Evolutionary conservation across 257 asterid genomes (phyloP).

Genomic region (Salvia rosmarinus): DNA sequence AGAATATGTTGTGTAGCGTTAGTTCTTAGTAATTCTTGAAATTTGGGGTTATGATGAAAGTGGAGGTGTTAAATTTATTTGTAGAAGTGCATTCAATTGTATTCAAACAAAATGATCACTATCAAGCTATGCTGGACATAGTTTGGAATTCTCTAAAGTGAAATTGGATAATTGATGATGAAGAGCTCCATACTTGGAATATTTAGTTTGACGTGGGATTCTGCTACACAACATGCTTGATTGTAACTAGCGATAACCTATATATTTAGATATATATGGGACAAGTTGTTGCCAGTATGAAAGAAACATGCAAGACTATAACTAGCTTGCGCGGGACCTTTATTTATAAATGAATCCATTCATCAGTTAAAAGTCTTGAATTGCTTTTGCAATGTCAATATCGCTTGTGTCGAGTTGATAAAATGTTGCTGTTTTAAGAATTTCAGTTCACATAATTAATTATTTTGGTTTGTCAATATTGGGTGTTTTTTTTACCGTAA

Average conservation of each 20-base stretch:
- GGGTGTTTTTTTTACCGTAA: too few relatives aligned
- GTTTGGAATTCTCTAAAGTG: background rate
- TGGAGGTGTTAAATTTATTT: background rate
- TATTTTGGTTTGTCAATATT: too few relatives aligned
- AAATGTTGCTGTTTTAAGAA: too few relatives aligned
- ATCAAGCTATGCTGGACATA: constrained; percentile 43
- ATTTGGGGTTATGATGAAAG: constrained; percentile 4
- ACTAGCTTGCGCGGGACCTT: constrained; percentile 40
- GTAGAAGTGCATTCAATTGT: constrained; percentile 22
- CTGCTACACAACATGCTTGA: constrained; percentile 36
- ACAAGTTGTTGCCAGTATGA: constrained; percentile 25
- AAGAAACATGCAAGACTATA: constrained; percentile 39
- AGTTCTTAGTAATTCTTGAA: background rate
- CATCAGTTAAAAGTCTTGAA: background rate
- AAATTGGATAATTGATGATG: constrained; percentile 12
- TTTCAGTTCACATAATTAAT: too few relatives aligned
- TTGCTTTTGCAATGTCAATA: background rate
- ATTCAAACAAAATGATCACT: constrained; percentile 34
- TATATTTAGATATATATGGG: constrained; percentile 20
- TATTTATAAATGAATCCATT: constrained; percentile 21
- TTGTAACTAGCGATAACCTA: constrained; percentile 32
- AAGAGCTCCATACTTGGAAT: constrained; percentile 25
- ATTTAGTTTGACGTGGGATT: constrained; percentile 26
- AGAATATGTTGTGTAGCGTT: background rate
- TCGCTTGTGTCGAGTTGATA: background rate